phyloP scores from a whole-genome alignment of 148 eudicot species.

The Arctostaphylos glauca region DNA sequence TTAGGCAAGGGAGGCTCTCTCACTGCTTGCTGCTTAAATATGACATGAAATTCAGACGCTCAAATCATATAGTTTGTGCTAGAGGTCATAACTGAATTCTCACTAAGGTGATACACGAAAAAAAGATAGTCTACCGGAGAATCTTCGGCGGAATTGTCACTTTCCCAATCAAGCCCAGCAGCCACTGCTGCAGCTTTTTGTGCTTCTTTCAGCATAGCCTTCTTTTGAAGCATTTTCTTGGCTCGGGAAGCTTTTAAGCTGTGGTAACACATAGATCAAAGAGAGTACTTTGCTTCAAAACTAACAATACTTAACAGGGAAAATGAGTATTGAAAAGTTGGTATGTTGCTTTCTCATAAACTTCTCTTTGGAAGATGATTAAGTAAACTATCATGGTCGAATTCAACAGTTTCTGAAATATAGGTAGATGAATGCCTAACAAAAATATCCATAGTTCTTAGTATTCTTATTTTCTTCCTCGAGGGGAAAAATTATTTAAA shows the following conservation, averaged over 20 bases:
- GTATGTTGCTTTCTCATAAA: background rate
- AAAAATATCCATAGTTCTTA: background rate
- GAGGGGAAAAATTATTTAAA: background rate
- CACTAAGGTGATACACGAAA: background rate
- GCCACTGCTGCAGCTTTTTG: constrained; percentile 72
- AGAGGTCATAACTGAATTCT: background rate
- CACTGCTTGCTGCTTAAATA: constrained; percentile 42
- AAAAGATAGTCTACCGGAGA: constrained; percentile 42
- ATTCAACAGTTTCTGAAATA: background rate
- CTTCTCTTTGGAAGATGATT: background rate
- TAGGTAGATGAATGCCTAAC: background rate
- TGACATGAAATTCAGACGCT: constrained; percentile 4
- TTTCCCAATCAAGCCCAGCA: constrained; percentile 78
- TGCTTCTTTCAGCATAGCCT: constrained; percentile 54
- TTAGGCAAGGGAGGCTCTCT: constrained; percentile 75
- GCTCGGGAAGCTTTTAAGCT: constrained; percentile 78
- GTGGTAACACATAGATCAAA: constrained; percentile 17
- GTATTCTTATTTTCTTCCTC: background rate
- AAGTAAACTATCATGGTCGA: background rate
- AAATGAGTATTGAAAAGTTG: background rate
- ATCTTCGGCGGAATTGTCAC: constrained; percentile 81
- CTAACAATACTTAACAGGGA: background rate
- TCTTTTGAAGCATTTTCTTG: constrained; percentile 55
- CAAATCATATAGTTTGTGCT: constrained; percentile 1
- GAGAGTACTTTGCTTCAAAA: background rate